Base-by-base conservation (phyloP, 2,329 filamentous ascomycete species). In the Pseudodiploospora longispora region DNA sequence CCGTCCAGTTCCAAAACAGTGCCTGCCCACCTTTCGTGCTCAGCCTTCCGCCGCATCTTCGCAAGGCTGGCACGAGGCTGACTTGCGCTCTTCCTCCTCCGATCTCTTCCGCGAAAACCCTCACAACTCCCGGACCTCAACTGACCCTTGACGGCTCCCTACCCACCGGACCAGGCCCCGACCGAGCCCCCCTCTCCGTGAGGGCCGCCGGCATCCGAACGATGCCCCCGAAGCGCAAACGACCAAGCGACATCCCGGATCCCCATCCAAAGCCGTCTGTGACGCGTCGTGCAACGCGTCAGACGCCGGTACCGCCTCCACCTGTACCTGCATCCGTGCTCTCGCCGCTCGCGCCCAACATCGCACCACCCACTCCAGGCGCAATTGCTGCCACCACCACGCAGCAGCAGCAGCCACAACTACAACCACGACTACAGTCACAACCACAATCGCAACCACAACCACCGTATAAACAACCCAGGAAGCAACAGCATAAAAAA, bases 211-310 rank as follows among this genome's bases (percentile, higher is more conserved):
- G 19, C 19, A 19, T 19, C 32, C 39, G 42, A 48, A 49, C 50
- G 45, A 65, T 65, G 63, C 58, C 64, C 50, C 53, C 55, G 50
- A 68, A 67, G 56, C 63, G 64, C 53, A 66, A 64, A 50, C 60
- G 56, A 50, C 56, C 54, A 39, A 55, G 57, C 50, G 56, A 62
- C 36, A 47, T 52, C 42, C 44, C 49, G 36, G 51, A 52, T 33
- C 41, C 43, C 39, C 50, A 49, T 28, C 48, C 47, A 42, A 49
- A 50, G 44, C 44, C 56, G 44, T 46, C 52, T 38, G 41, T 49
- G 33, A 58, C 62, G 61, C 64, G 64, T 55, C 60, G 64, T 48
- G 57, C 61, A 48, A 65, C 64, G 64, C 64, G 64, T 61, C 64
- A 66, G 47, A 66, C 62, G 50, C 57, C 59, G 27, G 57, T 62